Evolutionary conservation across 345 rosid genomes (phyloP).

Genomic region (Dipteronia sinensis): DNA sequence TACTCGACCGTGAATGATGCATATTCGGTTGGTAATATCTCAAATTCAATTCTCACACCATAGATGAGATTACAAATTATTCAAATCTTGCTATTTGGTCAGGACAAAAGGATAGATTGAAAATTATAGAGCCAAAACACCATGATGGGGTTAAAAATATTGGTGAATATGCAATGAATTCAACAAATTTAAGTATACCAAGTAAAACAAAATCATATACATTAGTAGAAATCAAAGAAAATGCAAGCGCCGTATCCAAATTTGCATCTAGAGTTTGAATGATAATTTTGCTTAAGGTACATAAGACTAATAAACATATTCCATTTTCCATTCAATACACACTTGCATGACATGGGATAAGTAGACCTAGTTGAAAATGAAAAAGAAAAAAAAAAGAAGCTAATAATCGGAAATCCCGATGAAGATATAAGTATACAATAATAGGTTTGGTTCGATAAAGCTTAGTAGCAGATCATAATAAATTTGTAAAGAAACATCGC

Average conservation of each 20-base stretch:
- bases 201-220: neutral
- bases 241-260: neutral
- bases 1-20: no score
- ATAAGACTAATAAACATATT: neutral
- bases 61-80: neutral
- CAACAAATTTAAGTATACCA: neutral
- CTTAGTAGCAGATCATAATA: neutral
- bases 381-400: neutral
- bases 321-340: neutral
- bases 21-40: no score
- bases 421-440: neutral
- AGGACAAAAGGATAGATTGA: neutral
- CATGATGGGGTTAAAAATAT: neutral
- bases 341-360: neutral
- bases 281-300: neutral
- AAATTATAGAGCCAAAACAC: neutral
- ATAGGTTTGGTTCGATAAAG: neutral
- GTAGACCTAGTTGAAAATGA: neutral
- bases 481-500: neutral
- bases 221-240: neutral
- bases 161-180: constrained; percentile 4
- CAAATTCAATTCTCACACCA: no score
- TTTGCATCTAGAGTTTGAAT: neutral
- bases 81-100: neutral
- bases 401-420: neutral